Conservation (phyloP, 73 alveolate species). For the Paramecium sexaurelia region DNA sequence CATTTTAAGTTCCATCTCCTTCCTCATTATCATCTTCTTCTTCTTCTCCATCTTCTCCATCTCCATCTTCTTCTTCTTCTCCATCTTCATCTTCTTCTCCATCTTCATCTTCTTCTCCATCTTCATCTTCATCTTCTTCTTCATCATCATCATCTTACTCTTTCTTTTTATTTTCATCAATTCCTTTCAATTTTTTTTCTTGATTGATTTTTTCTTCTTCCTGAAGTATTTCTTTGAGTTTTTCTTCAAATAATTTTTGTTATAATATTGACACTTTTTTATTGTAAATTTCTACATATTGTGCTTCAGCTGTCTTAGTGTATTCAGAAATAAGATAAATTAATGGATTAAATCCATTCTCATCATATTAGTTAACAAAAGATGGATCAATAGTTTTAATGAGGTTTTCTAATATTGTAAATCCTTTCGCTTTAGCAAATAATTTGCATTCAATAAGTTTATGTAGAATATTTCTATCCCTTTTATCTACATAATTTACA, state of each 20-base stretch:
- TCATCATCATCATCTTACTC: conserved; percentile 60
- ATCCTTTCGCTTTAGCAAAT: not conserved
- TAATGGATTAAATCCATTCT: conserved; percentile 44
- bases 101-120: conserved; percentile 5
- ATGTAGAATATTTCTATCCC: conserved; percentile 28
- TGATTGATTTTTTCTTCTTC: not conserved
- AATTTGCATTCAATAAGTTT: not conserved
- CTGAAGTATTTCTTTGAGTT: not conserved
- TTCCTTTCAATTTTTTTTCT: not conserved
- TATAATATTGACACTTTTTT: not conserved
- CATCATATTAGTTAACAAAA: not conserved
- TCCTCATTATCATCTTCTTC: not conserved
- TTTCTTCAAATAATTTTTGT: not conserved
- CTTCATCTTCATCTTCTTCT: conserved; percentile 65
- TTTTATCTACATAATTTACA: not conserved
- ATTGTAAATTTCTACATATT: not conserved
- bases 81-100: not conserved
- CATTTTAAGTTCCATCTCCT: not conserved
- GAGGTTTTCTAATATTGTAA: not conserved
- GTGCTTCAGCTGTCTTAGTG: not conserved
- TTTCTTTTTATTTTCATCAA: not conserved
- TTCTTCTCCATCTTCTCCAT: not conserved
- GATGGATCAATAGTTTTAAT: not conserved
- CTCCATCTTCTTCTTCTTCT: not conserved
- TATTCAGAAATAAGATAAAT: not conserved